Conservation (phyloP, 768 basidiomycete species). For the Piloderma croceum region DNA sequence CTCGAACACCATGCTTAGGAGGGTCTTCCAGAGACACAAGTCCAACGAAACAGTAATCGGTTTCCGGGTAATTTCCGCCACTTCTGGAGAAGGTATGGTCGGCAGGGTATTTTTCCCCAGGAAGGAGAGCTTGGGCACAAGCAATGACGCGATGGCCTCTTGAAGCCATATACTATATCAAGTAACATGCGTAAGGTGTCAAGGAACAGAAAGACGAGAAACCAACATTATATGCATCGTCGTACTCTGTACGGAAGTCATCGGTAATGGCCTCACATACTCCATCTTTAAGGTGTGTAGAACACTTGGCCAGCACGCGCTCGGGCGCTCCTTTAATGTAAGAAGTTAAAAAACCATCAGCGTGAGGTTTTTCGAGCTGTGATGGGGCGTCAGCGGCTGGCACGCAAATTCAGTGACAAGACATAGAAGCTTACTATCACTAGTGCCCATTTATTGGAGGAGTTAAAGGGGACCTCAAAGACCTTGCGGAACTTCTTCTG, state of each 20-base stretch:
- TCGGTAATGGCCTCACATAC: constrained; percentile 43
- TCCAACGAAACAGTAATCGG: constrained; percentile 58
- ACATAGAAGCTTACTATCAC: constrained; percentile 44
- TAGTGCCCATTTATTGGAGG: constrained; percentile 69
- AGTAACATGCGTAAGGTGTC: neutral
- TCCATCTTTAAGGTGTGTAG: constrained; percentile 54
- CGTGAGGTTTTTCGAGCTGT: constrained; percentile 53
- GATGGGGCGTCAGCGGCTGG: neutral
- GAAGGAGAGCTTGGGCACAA: constrained; percentile 57
- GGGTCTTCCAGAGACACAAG: constrained; percentile 67
- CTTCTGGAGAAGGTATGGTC: constrained; percentile 50
- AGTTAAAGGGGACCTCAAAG: constrained; percentile 75
- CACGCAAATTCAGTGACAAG: neutral
- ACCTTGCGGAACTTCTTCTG: constrained; percentile 48
- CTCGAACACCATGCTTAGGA: constrained; percentile 65
- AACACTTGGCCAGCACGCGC: constrained; percentile 59
- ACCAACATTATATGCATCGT: constrained; percentile 56
- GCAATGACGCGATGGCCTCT: constrained; percentile 70
- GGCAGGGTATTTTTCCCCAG: constrained; percentile 40
- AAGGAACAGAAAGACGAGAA: neutral
- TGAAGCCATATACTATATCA: constrained; percentile 64
- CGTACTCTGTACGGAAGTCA: constrained; percentile 48
- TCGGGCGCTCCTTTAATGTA: constrained; percentile 71
- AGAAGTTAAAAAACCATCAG: constrained; percentile 41
- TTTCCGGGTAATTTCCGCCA: constrained; percentile 47